A percentile compares a stretch with the other conserved stretches of the same genome.
These are phyloP conservation scores for Sclerospora graminicola DNA, from an alignment of 352 stramenopile genomes.

Conservation along the genomic window DNA sequence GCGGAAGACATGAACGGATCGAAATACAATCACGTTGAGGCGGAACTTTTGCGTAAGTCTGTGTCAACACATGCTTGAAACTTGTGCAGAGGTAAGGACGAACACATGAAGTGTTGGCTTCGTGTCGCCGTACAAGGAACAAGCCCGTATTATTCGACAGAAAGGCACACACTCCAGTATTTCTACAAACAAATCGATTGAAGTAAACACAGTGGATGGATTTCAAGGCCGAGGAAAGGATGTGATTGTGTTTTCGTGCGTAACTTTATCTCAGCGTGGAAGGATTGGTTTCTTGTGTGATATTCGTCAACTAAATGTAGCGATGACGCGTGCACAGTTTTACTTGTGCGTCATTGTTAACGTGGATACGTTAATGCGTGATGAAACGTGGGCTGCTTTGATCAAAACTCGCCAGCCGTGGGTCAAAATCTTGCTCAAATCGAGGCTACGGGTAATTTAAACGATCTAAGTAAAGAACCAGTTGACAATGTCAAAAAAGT, in stretches of 20 bases:
- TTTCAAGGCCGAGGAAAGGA: slow-evolving; percentile 99
- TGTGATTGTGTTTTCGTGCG: slow-evolving; percentile 96
- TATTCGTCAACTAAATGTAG: slow-evolving; percentile 85
- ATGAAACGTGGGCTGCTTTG: slow-evolving; percentile 72
- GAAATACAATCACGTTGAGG: slow-evolving; percentile 72
- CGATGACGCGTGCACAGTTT: slow-evolving; percentile 83
- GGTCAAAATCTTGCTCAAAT: slow-evolving; percentile 84
- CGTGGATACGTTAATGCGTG: slow-evolving; percentile 55
- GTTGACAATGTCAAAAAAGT: slow-evolving; percentile 15
- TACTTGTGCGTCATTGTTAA: slow-evolving; percentile 84
- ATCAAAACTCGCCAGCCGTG: slow-evolving; percentile 59
- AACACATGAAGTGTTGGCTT: slow-evolving; percentile 88
- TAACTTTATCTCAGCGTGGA: slow-evolving; percentile 40
- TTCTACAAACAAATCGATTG: slow-evolving; percentile 57
- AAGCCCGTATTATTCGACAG: slow-evolving; percentile 77
- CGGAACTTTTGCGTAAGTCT: slow-evolving; percentile 69
- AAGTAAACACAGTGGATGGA: slow-evolving; percentile 96
- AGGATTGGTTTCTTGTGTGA: slow-evolving; percentile 88
- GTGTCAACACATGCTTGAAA: slow-evolving; percentile 50
- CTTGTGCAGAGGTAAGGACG: slow-evolving; percentile 35
- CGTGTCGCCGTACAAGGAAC: slow-evolving; percentile 97
- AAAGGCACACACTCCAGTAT: slow-evolving; percentile 48
- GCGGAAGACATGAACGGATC: too few relatives aligned
- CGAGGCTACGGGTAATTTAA: neutral
- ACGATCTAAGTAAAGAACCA: slow-evolving; percentile 1